A percentile compares a stretch with the other conserved stretches of the same genome.
Evolutionary conservation across 257 asterid species (phyloP).

Genomic region (Pogostemon cablin): DNA sequence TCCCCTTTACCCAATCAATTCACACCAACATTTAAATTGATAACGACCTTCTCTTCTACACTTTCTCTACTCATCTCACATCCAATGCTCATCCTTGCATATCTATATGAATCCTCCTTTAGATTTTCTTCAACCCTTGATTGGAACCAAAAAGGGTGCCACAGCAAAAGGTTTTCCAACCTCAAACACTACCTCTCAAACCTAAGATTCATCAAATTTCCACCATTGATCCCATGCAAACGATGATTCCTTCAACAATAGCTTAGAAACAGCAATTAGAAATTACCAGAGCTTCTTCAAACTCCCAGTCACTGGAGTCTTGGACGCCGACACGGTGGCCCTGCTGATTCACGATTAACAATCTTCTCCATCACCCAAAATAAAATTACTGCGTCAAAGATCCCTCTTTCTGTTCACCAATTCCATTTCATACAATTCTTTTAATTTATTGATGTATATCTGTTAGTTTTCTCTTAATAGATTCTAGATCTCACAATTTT

Average conservation of each 20-base stretch:
- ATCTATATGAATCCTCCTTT: constrained; percentile 1
- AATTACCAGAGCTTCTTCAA: constrained; percentile 31
- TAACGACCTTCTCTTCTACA: background rate
- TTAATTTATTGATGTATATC: constrained; percentile 37
- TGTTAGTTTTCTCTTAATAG: constrained; percentile 8
- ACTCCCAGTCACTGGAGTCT: constrained; percentile 18
- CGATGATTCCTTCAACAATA: constrained; percentile 24
- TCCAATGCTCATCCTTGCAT: background rate
- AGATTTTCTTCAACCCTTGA: constrained; percentile 23
- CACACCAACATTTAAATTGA: too few relatives aligned
- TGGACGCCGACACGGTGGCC: constrained; percentile 30
- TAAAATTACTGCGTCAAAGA: too few relatives aligned
- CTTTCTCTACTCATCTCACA: constrained; percentile 16
- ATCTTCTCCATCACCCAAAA: too few relatives aligned
- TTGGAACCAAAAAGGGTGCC: constrained; percentile 28
- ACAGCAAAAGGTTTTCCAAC: constrained; percentile 3
- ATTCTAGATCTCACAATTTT: constrained; percentile 40
- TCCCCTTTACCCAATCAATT: too few relatives aligned
- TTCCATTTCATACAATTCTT: constrained; percentile 40
- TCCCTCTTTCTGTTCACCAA: constrained; percentile 35
- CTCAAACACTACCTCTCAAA: constrained; percentile 27
- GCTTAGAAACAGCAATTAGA: constrained; percentile 25
- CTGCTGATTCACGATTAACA: too few relatives aligned
- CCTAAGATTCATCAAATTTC: constrained; percentile 29
- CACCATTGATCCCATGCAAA: background rate